Conservation (phyloP, 2,329 filamentous ascomycete genomes). For the Claviceps monticola region DNA sequence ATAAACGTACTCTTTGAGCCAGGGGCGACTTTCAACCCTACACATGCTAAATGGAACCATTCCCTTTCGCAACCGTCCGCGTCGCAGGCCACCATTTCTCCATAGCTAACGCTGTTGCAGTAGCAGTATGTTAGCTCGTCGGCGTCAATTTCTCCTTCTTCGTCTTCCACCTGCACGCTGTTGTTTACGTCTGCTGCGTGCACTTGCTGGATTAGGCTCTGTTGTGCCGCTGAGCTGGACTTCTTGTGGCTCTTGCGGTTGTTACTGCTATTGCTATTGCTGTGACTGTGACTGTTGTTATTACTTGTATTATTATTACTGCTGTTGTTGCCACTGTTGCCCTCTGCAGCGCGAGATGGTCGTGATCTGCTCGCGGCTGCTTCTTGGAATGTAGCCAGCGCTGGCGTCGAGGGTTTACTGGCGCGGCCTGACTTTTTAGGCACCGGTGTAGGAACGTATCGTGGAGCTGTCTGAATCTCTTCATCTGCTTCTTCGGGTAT, state of each 20-base stretch:
- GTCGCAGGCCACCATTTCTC: slow-evolving; percentile 76
- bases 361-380: slow-evolving; percentile 31
- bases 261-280: slow-evolving; percentile 5
- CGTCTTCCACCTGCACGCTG: slow-evolving; percentile 25
- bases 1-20: slow-evolving; percentile 52
- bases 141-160: slow-evolving; percentile 47
- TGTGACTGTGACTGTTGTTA: not conserved
- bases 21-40: slow-evolving; percentile 67
- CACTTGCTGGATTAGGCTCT: slow-evolving; percentile 19
- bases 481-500: slow-evolving; percentile 23
- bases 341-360: slow-evolving; percentile 32
- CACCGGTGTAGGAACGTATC: slow-evolving; percentile 27
- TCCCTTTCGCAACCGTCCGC: slow-evolving; percentile 58
- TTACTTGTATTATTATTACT: not conserved
- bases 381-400: slow-evolving; percentile 45
- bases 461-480: slow-evolving; percentile 25
- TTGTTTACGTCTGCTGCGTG: slow-evolving; percentile 22
- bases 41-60: slow-evolving; percentile 77
- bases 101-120: slow-evolving; percentile 67
- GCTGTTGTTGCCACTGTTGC: slow-evolving; percentile 8
- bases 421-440: slow-evolving; percentile 53
- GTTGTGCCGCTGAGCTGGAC: slow-evolving; percentile 26
- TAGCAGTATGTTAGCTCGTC: slow-evolving; percentile 68
- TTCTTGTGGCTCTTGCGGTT: slow-evolving; percentile 49
- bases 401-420: slow-evolving; percentile 53